phyloP scores from a whole-genome alignment of 257 asterid species.

The Solanum okadae region DNA sequence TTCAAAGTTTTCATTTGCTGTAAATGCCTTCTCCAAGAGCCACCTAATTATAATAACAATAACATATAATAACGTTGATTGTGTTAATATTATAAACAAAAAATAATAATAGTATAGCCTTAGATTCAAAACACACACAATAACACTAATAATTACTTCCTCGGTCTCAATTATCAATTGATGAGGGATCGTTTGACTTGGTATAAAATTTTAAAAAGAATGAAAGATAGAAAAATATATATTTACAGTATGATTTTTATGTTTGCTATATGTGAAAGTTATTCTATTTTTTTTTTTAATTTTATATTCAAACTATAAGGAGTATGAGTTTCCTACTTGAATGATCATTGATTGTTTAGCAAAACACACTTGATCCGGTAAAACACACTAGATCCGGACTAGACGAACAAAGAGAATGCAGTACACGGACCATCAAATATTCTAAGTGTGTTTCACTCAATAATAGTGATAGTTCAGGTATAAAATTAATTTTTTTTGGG shows the following conservation, averaged over 20 bases:
- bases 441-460: no score
- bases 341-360: not conserved
- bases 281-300: no score
- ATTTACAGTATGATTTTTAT: no score
- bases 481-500: fast-evolving
- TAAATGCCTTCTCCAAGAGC: not conserved
- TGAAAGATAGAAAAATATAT: no score
- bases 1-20: not conserved
- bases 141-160: not conserved
- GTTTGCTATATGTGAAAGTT: no score
- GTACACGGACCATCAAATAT: no score
- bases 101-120: not conserved
- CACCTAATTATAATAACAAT: not conserved
- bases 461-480: no score
- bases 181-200: not conserved
- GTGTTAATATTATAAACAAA: not conserved
- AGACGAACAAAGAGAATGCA: no score
- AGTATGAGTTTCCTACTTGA: not conserved
- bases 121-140: not conserved
- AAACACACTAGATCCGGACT: no score
- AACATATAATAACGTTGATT: not conserved
- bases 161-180: not conserved
- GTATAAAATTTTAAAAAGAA: not conserved
- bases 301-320: fast-evolving
- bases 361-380: no score